phyloP scores from a whole-genome alignment of 1,284 basidiomycete species.

The Pseudomicrostroma phylloplanum region DNA sequence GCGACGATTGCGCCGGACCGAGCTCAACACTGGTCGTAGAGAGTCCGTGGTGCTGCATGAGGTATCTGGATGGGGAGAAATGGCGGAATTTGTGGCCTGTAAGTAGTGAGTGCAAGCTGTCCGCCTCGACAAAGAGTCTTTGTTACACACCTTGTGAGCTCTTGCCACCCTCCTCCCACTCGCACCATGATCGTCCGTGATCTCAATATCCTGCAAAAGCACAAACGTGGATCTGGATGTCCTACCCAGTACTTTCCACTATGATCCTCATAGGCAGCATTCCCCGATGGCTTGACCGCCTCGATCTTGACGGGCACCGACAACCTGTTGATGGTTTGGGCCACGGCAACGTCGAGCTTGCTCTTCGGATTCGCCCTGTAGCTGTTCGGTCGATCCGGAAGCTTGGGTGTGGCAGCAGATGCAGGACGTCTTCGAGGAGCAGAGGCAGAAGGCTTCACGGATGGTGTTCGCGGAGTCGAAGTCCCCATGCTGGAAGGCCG shows the following conservation, averaged over 20 bases:
- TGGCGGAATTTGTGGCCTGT: not conserved
- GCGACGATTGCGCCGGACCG: not conserved
- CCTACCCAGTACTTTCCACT: conserved; percentile 44
- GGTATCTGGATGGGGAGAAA: not conserved
- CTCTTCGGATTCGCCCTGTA: conserved; percentile 80
- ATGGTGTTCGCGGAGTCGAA: not conserved
- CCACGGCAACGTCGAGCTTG: conserved; percentile 84
- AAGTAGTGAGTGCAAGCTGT: too few relatives aligned
- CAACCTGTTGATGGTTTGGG: conserved; percentile 78
- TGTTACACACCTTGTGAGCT: conserved; percentile 26
- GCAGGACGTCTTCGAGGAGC: not conserved
- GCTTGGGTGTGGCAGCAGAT: not conserved
- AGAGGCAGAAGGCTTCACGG: not conserved
- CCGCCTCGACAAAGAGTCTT: not conserved
- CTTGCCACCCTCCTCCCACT: conserved; percentile 49
- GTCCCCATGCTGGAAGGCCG: too few relatives aligned
- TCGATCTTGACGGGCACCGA: conserved; percentile 56
- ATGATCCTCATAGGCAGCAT: conserved; percentile 15
- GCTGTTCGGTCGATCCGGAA: conserved; percentile 37
- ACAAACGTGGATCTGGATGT: conserved; percentile 39
- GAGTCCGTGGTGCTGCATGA: conserved; percentile 1
- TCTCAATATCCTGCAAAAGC: conserved; percentile 45
- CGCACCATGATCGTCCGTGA: conserved; percentile 48
- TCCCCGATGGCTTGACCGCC: not conserved
- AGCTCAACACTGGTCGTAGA: not conserved